These are phyloP conservation scores for Cladosporium phlei DNA, from an alignment of 2,329 filamentous ascomycete genomes.

Conservation along the genomic window DNA sequence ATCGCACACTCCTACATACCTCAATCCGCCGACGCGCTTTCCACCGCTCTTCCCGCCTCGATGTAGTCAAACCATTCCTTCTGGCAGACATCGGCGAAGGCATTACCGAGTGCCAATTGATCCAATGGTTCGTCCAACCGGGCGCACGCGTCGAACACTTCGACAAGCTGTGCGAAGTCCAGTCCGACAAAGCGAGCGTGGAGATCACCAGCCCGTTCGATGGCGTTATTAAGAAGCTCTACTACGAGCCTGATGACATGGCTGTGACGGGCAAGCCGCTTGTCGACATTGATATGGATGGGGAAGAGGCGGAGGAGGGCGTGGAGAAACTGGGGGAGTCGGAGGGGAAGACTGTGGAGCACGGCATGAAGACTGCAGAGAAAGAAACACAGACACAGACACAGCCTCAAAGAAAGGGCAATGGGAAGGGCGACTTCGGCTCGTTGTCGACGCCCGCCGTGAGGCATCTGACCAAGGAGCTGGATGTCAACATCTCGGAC, in stretches of 20 bases:
- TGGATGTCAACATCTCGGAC: constrained; percentile 70
- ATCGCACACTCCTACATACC: background rate
- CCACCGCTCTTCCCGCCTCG: constrained; percentile 24
- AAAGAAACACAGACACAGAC: background rate
- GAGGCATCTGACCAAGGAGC: constrained; percentile 76
- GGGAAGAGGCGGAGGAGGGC: constrained; percentile 63
- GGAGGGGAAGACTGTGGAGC: constrained; percentile 9
- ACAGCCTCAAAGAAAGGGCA: background rate
- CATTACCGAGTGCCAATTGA: constrained; percentile 97
- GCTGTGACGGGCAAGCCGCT: constrained; percentile 88
- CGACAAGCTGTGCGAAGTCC: constrained; percentile 94
- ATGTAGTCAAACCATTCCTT: constrained; percentile 70
- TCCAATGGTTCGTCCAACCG: constrained; percentile 98
- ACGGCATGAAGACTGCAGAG: background rate
- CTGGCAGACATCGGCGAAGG: constrained; percentile 87
- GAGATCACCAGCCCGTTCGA: constrained; percentile 94
- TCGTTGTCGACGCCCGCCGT: constrained; percentile 87
- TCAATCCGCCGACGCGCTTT: constrained; percentile 16
- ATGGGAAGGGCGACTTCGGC: constrained; percentile 55
- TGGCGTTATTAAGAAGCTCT: constrained; percentile 90
- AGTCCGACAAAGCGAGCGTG: constrained; percentile 80
- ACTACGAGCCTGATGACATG: constrained; percentile 95
- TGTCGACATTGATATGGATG: constrained; percentile 90
- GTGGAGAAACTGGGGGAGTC: constrained; percentile 35
- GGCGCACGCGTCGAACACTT: constrained; percentile 96